phyloP scores from a whole-genome alignment of 768 basidiomycete genomes.

The Boletellus ananiceps region DNA sequence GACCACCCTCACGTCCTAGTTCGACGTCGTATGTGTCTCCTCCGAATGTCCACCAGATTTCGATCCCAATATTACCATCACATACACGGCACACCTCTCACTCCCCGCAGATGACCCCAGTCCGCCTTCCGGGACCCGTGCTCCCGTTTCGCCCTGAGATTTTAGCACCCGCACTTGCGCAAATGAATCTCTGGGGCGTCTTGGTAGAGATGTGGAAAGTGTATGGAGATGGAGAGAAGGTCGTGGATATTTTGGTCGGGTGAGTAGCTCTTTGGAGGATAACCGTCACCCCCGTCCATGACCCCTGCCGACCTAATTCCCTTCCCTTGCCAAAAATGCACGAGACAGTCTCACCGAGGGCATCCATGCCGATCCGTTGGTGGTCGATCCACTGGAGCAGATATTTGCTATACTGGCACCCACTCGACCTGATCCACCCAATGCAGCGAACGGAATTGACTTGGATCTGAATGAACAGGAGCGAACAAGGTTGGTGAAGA shows the following conservation, averaged over 20 bases:
- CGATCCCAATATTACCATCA: constrained; percentile 5
- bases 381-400: constrained; percentile 25
- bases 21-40: constrained; percentile 10
- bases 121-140: background rate
- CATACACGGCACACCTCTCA: constrained; percentile 9
- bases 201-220: constrained; percentile 28
- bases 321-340: background rate
- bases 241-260: constrained; percentile 24
- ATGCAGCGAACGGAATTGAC: background rate
- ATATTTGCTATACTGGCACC: constrained; percentile 25
- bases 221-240: constrained; percentile 16
- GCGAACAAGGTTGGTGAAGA: constrained; percentile 57
- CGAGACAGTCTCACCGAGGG: constrained; percentile 24
- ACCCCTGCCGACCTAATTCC: background rate
- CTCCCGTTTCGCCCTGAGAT: constrained; percentile 17
- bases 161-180: constrained; percentile 18
- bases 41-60: constrained; percentile 4
- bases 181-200: constrained; percentile 20
- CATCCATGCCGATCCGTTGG: constrained; percentile 19
- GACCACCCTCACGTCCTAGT: constrained; percentile 21
- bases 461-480: constrained; percentile 23
- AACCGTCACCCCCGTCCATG: background rate
- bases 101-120: constrained; percentile 5
- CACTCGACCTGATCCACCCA: constrained; percentile 4
- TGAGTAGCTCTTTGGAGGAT: constrained; percentile 9